These are phyloP conservation scores for Ceratopteris richardii DNA, from an alignment of 75 land plant genomes.

Conservation along the genomic window DNA sequence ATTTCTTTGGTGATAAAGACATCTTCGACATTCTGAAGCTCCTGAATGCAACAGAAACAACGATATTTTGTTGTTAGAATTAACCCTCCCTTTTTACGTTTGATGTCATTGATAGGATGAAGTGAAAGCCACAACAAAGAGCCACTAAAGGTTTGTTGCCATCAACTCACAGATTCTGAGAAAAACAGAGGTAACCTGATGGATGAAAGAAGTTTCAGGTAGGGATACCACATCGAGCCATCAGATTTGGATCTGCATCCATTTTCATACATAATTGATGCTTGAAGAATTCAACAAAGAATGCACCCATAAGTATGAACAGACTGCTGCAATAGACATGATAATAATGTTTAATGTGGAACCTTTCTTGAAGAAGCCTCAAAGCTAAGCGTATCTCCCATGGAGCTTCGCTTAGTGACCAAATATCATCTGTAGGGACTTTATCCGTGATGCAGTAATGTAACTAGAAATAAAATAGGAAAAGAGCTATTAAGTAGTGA, in stretches of 20 bases:
- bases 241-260: constrained; percentile 16
- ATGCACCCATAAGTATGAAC: no score
- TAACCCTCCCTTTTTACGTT: not conserved
- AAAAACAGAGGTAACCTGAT: constrained; percentile 25
- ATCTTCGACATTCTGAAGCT: constrained; percentile 28
- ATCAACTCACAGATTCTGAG: constrained; percentile 10
- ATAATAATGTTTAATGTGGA: constrained; percentile 2
- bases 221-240: constrained; percentile 16
- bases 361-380: constrained; percentile 30
- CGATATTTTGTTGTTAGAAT: not conserved
- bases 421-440: not conserved
- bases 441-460: constrained; percentile 14
- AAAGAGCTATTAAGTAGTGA: no score
- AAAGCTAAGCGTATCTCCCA: constrained; percentile 32
- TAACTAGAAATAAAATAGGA: constrained; percentile 11
- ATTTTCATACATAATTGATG: no score
- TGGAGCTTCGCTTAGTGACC: constrained; percentile 22
- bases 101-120: not conserved
- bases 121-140: not conserved
- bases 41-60: constrained; percentile 10
- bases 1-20: constrained; percentile 11
- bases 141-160: not conserved
- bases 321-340: not conserved
- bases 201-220: constrained; percentile 19
- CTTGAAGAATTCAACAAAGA: no score